phyloP scores from a whole-genome alignment of 148 eudicot genomes.

The Talinum fruticosum region DNA sequence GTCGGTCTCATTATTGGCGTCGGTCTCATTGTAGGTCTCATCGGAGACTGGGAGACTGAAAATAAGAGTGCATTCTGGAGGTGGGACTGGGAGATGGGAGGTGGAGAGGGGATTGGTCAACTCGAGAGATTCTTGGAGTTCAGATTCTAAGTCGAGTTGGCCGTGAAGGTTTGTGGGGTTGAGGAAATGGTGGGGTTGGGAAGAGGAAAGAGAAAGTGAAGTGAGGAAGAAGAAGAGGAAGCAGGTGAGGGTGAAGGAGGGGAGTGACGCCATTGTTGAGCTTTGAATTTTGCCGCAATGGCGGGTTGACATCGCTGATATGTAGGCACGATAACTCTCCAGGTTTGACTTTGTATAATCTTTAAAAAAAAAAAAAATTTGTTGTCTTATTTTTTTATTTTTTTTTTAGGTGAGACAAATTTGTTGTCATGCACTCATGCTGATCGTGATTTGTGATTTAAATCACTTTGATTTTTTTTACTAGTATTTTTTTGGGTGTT shows the following conservation, averaged over 20 bases:
- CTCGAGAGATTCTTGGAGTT: constrained; percentile 35
- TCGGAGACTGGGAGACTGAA: constrained; percentile 37
- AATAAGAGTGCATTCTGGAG: constrained; percentile 51
- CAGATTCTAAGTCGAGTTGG: not conserved
- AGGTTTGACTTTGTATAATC: not conserved
- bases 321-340: not conserved
- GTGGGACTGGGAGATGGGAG: constrained; percentile 33
- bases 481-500: no score
- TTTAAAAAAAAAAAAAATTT: no score
- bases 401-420: no score
- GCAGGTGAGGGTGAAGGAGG: constrained; percentile 1
- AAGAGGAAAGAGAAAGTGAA: constrained; percentile 17
- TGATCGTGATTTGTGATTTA: not conserved
- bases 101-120: constrained; percentile 54
- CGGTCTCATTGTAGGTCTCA: constrained; percentile 59
- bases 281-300: not conserved
- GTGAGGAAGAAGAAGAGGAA: constrained; percentile 19
- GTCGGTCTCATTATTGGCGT: not conserved
- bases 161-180: constrained; percentile 4
- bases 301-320: not conserved
- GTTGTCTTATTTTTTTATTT: no score
- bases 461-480: not conserved
- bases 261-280: not conserved
- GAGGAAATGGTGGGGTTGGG: constrained; percentile 17
- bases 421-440: not conserved